Base-by-base conservation (phyloP, 768 basidiomycete species). In the Rubroboletus pulcherrimus region DNA sequence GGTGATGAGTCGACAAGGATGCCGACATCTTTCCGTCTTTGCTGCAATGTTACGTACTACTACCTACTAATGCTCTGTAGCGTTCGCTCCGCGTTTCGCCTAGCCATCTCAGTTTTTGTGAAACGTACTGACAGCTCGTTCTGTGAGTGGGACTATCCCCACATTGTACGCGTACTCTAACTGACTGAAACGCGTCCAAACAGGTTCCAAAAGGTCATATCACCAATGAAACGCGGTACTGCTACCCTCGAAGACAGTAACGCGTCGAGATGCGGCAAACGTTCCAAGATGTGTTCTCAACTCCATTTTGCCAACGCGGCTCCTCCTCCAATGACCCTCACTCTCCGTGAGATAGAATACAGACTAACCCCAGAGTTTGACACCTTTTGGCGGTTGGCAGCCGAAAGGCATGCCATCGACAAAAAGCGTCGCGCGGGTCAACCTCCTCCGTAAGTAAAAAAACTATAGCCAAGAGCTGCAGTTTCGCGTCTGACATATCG, bases 391-490 rank as follows among this genome's bases (percentile, higher is more conserved):
- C 63, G 72, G 14, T 79, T 81, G 59, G 77, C 81, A 14, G 78
- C 79, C 9, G 85, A 85, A 56, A 74, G 85, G 55, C 79, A 85
- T 42, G 71, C 76, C 17, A 80, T 85, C 39, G 79, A 84, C 66
- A 79, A 82, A 60, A 76, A 70, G 54, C 78, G 85, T 51, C 77
- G 80, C 41, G 69, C 74, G 30, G 81, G 81, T 26, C 48, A 72
- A 51, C 73, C 78, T 42, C 65, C 72, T 57, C 84, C 83, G 84
- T 86, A 59, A 71, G 82, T 76, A 26, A 26, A 26, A 29, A n/a
- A 9, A 5, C 30, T n/a, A 19, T 21, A 21, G 26, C 42, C 29
- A 17, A 21, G 41, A 10, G 9, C 26, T 21, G 39, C 35, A 9
- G 24, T 30, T 51, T 47, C 55, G 44, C 54, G 39, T 55, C 58